Evolutionary conservation across 768 basidiomycete genomes (phyloP).

Genomic region (Rhodosporidiobolus sp.): DNA sequence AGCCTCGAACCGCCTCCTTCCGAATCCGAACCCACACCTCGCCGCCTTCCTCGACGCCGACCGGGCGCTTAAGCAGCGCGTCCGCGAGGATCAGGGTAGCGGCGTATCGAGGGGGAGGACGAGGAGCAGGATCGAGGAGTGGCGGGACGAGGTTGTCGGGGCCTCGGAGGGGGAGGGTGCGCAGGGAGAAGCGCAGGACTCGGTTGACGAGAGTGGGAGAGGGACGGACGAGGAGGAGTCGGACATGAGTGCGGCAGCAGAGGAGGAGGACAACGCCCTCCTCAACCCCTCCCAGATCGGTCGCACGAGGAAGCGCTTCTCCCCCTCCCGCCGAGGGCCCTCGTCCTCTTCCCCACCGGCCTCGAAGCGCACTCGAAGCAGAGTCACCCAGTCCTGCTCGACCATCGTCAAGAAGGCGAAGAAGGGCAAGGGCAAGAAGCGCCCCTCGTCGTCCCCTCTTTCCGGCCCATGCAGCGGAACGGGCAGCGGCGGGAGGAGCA

Average conservation of each 20-base stretch:
- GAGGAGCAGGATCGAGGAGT: conserved; percentile 1
- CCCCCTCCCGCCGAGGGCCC: neutral
- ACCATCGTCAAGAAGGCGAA: neutral
- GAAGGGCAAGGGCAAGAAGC: neutral
- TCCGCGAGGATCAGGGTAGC: neutral
- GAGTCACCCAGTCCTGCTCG: too few species aligned
- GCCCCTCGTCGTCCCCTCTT: neutral
- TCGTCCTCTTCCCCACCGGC: neutral
- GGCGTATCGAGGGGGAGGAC: neutral
- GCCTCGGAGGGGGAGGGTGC: neutral
- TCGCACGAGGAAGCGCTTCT: neutral
- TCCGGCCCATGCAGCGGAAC: too few species aligned
- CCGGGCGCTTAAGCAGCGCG: neutral
- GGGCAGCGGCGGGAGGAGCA: neutral
- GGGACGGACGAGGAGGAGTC: too few species aligned
- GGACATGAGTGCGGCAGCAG: neutral
- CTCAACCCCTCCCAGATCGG: too few species aligned
- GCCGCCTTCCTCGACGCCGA: neutral
- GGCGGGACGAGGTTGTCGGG: neutral
- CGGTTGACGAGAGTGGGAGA: neutral
- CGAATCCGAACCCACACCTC: neutral
- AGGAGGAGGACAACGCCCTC: too few species aligned
- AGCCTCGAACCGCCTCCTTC: neutral
- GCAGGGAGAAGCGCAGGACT: too few species aligned
- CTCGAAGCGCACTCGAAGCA: too few species aligned